Evolutionary conservation across 345 rosid species (phyloP).

Genomic region (Arabis alpina): DNA sequence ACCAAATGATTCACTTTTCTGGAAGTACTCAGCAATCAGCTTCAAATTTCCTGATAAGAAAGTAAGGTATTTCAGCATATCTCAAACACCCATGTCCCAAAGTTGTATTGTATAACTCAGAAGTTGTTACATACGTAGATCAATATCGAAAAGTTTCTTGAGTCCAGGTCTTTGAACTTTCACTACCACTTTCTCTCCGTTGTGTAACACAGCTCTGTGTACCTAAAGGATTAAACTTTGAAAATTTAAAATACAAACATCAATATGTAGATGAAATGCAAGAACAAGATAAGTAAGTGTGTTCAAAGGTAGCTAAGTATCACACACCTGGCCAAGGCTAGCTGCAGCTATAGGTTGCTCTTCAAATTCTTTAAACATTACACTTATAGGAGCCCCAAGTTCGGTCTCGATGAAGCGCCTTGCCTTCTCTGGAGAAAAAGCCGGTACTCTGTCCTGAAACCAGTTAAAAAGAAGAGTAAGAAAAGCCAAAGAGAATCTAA

Average conservation of each 20-base stretch:
- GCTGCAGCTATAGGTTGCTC: conserved; percentile 98
- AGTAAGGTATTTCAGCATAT: conserved; percentile 21
- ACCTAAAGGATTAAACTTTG: conserved; percentile 56
- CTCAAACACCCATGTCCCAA: not conserved
- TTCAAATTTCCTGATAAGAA: conserved; percentile 69
- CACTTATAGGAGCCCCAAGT: conserved; percentile 74
- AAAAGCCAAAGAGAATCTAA: conserved; percentile 1
- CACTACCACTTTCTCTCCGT: conserved; percentile 87
- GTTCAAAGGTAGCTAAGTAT: conserved; percentile 27
- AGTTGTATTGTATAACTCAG: conserved; percentile 12
- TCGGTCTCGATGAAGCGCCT: conserved; percentile 69
- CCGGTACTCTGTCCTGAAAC: conserved; percentile 89
- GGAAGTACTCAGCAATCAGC: conserved; percentile 90
- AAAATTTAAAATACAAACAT: conserved; percentile 44
- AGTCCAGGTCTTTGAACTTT: conserved; percentile 98
- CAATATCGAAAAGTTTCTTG: conserved; percentile 91
- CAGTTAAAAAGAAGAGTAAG: conserved; percentile 17
- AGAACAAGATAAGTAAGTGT: conserved; percentile 4
- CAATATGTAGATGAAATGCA: conserved; percentile 32
- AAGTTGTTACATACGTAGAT: conserved; percentile 63
- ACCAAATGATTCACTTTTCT: conserved; percentile 84
- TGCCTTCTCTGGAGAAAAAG: conserved; percentile 89
- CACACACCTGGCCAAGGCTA: conserved; percentile 98
- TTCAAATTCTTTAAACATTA: conserved; percentile 80
- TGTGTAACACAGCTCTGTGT: conserved; percentile 87